These are phyloP conservation scores for Myxozyma kluyveri DNA, from an alignment of 805 yeast genomes.

Conservation along the genomic window DNA sequence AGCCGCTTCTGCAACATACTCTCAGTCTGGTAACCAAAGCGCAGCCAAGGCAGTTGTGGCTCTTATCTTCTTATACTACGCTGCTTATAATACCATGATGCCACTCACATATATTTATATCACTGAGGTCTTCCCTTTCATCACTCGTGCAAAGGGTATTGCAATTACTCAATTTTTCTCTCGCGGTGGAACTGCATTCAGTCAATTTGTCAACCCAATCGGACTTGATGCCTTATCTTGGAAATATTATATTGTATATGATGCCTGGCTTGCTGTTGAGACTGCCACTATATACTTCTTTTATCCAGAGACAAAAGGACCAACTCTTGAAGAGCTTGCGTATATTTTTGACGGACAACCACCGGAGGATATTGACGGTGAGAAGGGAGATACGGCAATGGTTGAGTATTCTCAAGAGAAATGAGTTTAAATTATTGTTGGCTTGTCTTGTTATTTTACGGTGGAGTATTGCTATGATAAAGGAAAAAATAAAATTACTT, in stretches of 20 bases:
- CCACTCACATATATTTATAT: conserved; percentile 39
- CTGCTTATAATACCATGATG: conserved; percentile 46
- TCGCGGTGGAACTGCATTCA: conserved; percentile 14
- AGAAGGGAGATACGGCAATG: neutral
- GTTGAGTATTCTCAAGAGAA: too few relatives aligned
- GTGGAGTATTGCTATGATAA: too few relatives aligned
- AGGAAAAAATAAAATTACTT: too few relatives aligned
- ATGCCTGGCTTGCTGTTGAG: conserved; percentile 39
- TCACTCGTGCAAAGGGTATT: conserved; percentile 46
- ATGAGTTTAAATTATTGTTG: too few relatives aligned
- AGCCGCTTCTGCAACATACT: conserved; percentile 37
- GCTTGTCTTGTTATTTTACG: too few relatives aligned
- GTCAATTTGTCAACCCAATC: conserved; percentile 38
- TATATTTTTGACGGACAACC: conserved; percentile 42
- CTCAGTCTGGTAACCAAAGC: conserved; percentile 40
- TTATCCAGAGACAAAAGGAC: conserved; percentile 46
- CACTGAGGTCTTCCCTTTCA: conserved; percentile 33
- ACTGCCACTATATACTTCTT: conserved; percentile 38
- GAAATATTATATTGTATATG: conserved; percentile 49
- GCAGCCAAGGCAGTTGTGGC: conserved; percentile 50
- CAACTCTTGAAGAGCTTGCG: conserved; percentile 46
- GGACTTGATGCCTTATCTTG: conserved; percentile 45
- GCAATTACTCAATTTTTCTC: conserved; percentile 36
- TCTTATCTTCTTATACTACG: conserved; percentile 44
- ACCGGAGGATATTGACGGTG: neutral